Base-by-base conservation (phyloP, 305 asterid genomes). In the Fraxinus greggii region DNA sequence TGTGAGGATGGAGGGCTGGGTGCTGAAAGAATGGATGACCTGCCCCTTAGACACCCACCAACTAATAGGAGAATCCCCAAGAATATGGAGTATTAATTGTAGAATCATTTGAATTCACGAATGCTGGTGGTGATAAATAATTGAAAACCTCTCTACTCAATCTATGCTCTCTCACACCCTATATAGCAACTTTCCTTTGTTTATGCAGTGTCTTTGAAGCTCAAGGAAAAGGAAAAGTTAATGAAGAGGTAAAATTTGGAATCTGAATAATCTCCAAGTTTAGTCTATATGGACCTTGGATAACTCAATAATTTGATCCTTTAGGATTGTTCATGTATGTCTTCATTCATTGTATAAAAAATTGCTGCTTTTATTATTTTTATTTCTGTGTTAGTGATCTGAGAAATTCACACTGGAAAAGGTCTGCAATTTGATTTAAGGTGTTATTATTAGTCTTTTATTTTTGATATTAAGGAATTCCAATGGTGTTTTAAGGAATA, bases 161-260 rank as follows among this genome's bases (percentile, higher is more conserved):
- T 67, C 36, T 67, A 28, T n/a, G 19, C 36, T 67, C 38, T 67
- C 35, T 28, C 38, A 28, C 75, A 67, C 21, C 19, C 35, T 67
- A 26, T 7, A 67, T 61, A 23, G 29, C 21, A 67, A 67, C 8
- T 26, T 12, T 26, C 75, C 2, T 23, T 12, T 28, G 21, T 67
- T 67, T 67, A 26, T 67, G 38, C 75, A 13, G 75, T 4, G 38
- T 29, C 31, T 67, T 67, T 67, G 75, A 28, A 29, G 75, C 75
- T 29, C 75, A 28, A 67, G 38, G 75, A 67, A 67, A 67, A 67
- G 36, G 75, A n/a, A 28, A 67, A 67, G 74, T 67, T 67, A 63
- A 24, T 0, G 32, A 63, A 63, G 72, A 12, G 17, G 72, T 23
- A 3, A 8, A 7, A n/a, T 24, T 63, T 24, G 31, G 72, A 63